Conservation (phyloP, 2,329 filamentous ascomycete species). For the Emydomyces testavorans region DNA sequence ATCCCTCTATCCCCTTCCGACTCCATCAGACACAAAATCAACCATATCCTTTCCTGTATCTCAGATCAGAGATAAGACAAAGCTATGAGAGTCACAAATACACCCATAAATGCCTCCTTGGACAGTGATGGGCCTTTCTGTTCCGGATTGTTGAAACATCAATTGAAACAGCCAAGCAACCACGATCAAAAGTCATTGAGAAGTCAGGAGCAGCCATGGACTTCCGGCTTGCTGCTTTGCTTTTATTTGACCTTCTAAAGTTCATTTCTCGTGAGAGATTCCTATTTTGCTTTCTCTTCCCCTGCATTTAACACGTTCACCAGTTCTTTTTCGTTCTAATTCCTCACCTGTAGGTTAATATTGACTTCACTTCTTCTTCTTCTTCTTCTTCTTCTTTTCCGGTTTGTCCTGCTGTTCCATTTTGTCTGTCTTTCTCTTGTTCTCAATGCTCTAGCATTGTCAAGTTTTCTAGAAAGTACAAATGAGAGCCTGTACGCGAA, state of each 20-base stretch:
- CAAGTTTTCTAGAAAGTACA: no score
- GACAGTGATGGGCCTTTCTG: neutral
- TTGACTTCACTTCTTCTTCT: neutral
- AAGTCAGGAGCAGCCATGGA: neutral
- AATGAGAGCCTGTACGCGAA: no score
- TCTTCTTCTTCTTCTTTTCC: neutral
- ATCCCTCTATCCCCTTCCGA: conserved; percentile 9
- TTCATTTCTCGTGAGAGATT: neutral
- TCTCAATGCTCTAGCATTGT: no score
- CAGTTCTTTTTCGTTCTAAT: neutral
- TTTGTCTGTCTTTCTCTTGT: neutral
- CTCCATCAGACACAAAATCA: conserved; percentile 5
- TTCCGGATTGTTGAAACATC: no score
- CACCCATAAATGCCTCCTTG: no score
- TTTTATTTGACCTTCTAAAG: neutral
- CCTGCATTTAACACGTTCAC: no score
- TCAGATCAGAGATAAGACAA: neutral
- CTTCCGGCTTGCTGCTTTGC: neutral
- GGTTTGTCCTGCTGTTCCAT: no score
- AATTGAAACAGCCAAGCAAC: neutral
- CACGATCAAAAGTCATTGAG: neutral
- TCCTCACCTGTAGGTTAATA: neutral
- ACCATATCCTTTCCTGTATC: neutral
- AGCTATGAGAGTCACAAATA: neutral
- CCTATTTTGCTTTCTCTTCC: no score